These are phyloP conservation scores for Tricholoma sp. DNA, from an alignment of 768 basidiomycete species.

Conservation along the genomic window DNA sequence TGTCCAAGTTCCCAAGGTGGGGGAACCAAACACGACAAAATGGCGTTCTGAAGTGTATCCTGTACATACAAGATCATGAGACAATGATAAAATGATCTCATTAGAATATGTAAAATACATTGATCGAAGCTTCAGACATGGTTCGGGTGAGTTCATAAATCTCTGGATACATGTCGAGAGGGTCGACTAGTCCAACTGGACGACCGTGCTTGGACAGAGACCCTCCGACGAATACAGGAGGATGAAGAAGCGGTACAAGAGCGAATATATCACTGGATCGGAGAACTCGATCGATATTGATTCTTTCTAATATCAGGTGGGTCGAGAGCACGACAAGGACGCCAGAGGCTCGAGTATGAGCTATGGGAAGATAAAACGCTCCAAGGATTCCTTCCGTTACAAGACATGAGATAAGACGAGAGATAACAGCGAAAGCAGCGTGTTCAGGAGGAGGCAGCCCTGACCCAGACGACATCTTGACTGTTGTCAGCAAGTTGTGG, in stretches of 20 bases:
- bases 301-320: conserved; percentile 28
- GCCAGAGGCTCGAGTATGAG: conserved; percentile 23
- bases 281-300: conserved; percentile 26
- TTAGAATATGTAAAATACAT: conserved; percentile 6
- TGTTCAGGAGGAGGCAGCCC: conserved; percentile 29
- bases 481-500: no score
- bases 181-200: conserved; percentile 47
- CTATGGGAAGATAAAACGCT: conserved; percentile 34
- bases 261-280: conserved; percentile 39
- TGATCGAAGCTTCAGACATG: conserved; percentile 2
- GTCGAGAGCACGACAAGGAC: conserved; percentile 35
- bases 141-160: conserved; percentile 30
- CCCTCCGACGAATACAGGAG: conserved; percentile 36
- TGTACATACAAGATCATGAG: conserved; percentile 2
- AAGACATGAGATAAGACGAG: conserved; percentile 44
- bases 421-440: conserved; percentile 42
- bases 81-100: neutral
- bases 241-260: conserved; percentile 40
- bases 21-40: conserved; percentile 27
- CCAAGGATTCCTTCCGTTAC: conserved; percentile 43
- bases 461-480: conserved; percentile 32
- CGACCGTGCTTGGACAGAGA: conserved; percentile 29
- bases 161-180: conserved; percentile 48
- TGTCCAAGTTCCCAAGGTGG: conserved; percentile 35
- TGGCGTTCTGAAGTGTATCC: conserved; percentile 21